A percentile compares a stretch with the other conserved stretches of the same genome.
phyloP scores from a whole-genome alignment of 805 yeast genomes.

The Hemisphaericaspora nanyangensis region DNA sequence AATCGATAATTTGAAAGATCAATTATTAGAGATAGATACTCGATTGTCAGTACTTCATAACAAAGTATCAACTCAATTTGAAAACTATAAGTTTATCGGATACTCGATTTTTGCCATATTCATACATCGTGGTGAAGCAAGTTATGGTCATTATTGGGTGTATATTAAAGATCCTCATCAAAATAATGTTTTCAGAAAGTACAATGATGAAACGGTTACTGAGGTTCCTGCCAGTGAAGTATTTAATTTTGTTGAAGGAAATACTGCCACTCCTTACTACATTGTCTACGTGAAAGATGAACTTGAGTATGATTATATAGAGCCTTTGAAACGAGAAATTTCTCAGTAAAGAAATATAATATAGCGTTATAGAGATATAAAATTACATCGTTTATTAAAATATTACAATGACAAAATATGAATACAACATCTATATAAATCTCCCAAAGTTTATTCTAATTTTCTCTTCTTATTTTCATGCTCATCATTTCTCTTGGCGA shows the following conservation, averaged over 20 bases:
- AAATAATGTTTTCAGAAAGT: constrained; percentile 71
- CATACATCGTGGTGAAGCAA: constrained; percentile 93
- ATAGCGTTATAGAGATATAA: not conserved
- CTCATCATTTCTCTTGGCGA: not conserved
- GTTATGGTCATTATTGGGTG: constrained; percentile 96
- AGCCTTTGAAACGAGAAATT: constrained; percentile 55
- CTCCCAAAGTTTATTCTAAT: constrained; percentile 1
- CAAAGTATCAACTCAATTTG: constrained; percentile 58
- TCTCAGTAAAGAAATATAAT: not conserved
- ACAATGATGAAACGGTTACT: constrained; percentile 92
- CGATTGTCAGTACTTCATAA: constrained; percentile 43
- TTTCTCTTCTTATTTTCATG: constrained; percentile 3
- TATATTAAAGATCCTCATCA: constrained; percentile 75
- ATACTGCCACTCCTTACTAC: constrained; percentile 93
- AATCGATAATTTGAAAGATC: constrained; percentile 43
- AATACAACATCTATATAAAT: constrained; percentile 1
- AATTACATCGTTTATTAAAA: not conserved
- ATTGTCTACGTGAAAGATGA: constrained; percentile 77
- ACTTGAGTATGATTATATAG: constrained; percentile 47
- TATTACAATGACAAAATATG: no score
- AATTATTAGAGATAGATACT: constrained; percentile 39
- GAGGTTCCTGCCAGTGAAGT: constrained; percentile 68
- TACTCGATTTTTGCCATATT: constrained; percentile 88
- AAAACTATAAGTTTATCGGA: constrained; percentile 56
- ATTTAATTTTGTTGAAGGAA: constrained; percentile 59